These are phyloP conservation scores for Maudiozyma barnettii DNA, from an alignment of 805 yeast species.

Conservation along the genomic window DNA sequence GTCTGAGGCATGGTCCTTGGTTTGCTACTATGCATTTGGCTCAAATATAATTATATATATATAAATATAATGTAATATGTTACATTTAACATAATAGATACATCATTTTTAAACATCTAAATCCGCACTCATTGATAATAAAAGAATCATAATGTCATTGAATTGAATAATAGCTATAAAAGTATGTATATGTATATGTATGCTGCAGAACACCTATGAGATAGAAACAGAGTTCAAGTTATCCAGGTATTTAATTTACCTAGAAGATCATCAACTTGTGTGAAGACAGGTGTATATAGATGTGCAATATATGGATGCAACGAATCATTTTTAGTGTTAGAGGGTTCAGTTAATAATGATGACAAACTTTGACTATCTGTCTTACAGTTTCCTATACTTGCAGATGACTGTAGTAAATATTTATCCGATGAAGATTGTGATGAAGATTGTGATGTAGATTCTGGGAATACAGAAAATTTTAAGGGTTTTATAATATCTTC, in stretches of 20 bases:
- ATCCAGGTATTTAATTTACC: neutral
- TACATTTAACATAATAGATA: neutral
- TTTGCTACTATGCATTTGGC: neutral
- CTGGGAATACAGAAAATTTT: no score
- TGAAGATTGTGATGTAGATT: no score
- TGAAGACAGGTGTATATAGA: neutral
- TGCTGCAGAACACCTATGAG: neutral
- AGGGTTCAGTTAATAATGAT: no score
- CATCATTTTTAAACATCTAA: neutral
- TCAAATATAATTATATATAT: neutral
- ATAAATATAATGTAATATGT: neutral
- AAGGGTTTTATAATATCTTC: no score
- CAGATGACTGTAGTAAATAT: no score
- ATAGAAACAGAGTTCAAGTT: neutral
- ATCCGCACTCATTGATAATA: no score
- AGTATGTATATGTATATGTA: neutral
- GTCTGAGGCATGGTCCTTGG: conserved; percentile 30
- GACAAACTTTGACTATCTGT: no score
- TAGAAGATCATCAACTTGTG: neutral
- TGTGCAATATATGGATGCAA: neutral
- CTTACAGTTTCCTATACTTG: no score
- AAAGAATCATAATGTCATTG: neutral
- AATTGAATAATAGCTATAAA: neutral
- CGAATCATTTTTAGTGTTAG: neutral
- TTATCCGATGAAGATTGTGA: no score